Evolutionary conservation across 2,329 filamentous ascomycete species (phyloP).

Genomic region (Venturia oleaginea): DNA sequence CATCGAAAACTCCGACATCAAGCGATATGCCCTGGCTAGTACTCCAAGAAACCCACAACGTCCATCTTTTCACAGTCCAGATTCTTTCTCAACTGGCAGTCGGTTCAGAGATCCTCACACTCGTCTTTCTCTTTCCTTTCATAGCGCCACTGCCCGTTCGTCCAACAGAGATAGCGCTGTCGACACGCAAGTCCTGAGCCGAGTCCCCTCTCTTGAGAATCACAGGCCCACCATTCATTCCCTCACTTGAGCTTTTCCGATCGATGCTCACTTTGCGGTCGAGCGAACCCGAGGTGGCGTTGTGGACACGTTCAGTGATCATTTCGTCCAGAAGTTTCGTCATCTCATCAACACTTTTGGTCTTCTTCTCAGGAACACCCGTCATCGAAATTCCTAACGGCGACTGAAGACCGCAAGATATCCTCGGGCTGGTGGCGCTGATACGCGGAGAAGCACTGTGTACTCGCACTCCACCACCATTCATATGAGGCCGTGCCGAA

Average conservation of each 20-base stretch:
- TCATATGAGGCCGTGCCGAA: neutral
- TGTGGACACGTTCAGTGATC: conserved; percentile 58
- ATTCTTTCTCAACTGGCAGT: neutral
- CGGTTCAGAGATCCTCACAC: conserved; percentile 11
- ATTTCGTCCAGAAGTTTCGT: conserved; percentile 91
- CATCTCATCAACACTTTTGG: conserved; percentile 79
- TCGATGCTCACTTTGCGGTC: neutral
- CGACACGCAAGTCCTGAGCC: neutral
- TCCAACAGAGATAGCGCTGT: neutral
- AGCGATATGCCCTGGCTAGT: neutral
- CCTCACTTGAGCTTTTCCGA: neutral
- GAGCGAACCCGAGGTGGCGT: neutral
- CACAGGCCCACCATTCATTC: neutral
- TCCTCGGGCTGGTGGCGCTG: neutral
- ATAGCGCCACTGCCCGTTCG: neutral
- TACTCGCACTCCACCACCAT: neutral
- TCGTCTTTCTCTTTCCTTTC: conserved; percentile 8
- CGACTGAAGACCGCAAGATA: neutral
- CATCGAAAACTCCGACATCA: neutral
- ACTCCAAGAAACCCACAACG: neutral
- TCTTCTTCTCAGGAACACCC: conserved; percentile 29
- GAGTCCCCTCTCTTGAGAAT: neutral
- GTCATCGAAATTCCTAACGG: neutral
- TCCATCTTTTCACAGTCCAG: neutral
- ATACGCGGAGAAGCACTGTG: neutral